Evolutionary conservation across 495 filamentous ascomycete species (phyloP).

Genomic region (Durotheca rogersii): DNA sequence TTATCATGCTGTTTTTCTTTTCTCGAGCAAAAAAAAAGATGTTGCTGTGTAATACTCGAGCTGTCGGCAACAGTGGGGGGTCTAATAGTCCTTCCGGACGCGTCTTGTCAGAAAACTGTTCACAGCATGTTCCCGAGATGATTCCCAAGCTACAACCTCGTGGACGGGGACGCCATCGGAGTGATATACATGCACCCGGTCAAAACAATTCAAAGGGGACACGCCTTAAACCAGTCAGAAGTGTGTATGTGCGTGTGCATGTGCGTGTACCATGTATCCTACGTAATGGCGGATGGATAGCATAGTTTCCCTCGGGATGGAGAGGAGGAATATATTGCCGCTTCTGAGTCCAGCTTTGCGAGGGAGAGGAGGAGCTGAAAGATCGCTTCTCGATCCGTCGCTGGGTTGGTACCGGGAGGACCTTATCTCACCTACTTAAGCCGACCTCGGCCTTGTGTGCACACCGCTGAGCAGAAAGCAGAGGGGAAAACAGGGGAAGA

Average conservation of each 20-base stretch:
- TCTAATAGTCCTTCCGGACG: constrained; percentile 6
- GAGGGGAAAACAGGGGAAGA: no score
- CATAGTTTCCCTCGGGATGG: constrained; percentile 1
- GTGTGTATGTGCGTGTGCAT: no score
- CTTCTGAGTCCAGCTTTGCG: no score
- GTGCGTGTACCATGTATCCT: no score
- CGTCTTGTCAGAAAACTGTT: constrained; percentile 12
- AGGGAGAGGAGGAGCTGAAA: constrained; percentile 16
- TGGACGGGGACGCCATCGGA: constrained; percentile 1
- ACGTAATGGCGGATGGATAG: not conserved
- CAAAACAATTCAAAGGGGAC: constrained; percentile 4
- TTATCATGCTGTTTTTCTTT: constrained; percentile 31
- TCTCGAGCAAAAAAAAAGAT: constrained; percentile 25
- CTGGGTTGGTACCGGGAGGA: constrained; percentile 14
- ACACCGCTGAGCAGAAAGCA: constrained; percentile 20
- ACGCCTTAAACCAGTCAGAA: constrained; percentile 3
- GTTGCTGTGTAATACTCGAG: constrained; percentile 29
- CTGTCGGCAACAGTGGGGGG: constrained; percentile 13
- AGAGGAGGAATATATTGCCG: constrained; percentile 10
- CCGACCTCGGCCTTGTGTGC: constrained; percentile 15
- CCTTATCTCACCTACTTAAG: constrained; percentile 31
- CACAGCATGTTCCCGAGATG: constrained; percentile 7
- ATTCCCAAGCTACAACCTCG: constrained; percentile 1
- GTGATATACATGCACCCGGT: constrained; percentile 2
- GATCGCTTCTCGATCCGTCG: constrained; percentile 10